These are phyloP conservation scores for Macrolepiota fuliginosa DNA, from an alignment of 768 basidiomycete genomes.

Conservation along the genomic window DNA sequence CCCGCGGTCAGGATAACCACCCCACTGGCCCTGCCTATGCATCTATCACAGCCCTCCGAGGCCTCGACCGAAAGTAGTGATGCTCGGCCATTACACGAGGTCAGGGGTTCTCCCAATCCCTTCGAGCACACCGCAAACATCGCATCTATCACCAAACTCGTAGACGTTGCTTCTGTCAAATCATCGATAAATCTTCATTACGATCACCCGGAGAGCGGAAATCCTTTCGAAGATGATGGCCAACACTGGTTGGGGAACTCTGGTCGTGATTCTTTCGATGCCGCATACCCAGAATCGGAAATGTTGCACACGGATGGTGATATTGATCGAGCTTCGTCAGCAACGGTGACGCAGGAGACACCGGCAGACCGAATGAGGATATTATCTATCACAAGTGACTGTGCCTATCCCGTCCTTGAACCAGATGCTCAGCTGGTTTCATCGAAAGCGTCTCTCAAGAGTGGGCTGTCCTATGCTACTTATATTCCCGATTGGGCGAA, in stretches of 20 bases:
- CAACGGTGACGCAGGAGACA: neutral
- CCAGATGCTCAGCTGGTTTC: neutral
- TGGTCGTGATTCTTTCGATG: neutral
- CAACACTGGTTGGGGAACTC: neutral
- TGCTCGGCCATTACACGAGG: neutral
- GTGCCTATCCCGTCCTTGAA: constrained; percentile 4
- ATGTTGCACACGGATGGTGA: neutral
- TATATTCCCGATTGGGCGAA: neutral
- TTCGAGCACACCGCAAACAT: neutral
- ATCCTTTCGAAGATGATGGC: constrained; percentile 3
- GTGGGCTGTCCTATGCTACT: constrained; percentile 3
- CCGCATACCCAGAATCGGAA: constrained; percentile 3
- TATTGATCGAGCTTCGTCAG: neutral
- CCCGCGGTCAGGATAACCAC: neutral
- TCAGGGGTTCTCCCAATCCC: neutral
- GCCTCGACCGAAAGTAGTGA: neutral
- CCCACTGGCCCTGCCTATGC: neutral
- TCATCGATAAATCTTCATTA: neutral
- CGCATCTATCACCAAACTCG: neutral
- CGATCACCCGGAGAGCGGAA: neutral
- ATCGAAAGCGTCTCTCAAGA: neutral
- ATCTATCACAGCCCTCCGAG: neutral
- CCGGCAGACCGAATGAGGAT: neutral
- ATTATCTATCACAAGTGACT: constrained; percentile 5
- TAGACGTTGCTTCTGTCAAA: neutral